These are phyloP conservation scores for Metschnikowia colocasiae DNA, from an alignment of 805 yeast genomes.

Conservation along the genomic window DNA sequence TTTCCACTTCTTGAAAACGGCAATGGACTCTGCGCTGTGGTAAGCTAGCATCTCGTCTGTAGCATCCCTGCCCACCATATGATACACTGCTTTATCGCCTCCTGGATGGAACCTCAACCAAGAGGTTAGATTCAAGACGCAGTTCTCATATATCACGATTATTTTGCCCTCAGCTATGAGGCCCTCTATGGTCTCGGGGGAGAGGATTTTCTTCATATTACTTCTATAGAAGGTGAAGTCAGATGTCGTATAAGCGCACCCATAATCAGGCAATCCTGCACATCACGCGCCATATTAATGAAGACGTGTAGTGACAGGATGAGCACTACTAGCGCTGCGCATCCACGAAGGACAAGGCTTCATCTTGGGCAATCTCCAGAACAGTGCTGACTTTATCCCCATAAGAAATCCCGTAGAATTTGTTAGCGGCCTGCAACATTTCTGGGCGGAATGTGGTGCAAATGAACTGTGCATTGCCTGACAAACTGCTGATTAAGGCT, in stretches of 20 bases:
- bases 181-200: conserved; percentile 43
- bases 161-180: conserved; percentile 65
- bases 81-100: conserved; percentile 79
- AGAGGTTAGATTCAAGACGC: conserved; percentile 59
- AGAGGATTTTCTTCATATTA: conserved; percentile 18
- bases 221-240: neutral
- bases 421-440: conserved; percentile 81
- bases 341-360: conserved; percentile 81
- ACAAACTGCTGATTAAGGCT: conserved; percentile 58
- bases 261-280: conserved; percentile 3
- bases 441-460: conserved; percentile 97
- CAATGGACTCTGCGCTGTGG: conserved; percentile 59
- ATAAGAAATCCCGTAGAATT: conserved; percentile 83
- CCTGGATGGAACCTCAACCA: conserved; percentile 86
- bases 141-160: conserved; percentile 60
- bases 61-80: conserved; percentile 86
- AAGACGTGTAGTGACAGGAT: neutral
- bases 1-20: conserved; percentile 50
- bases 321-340: conserved; percentile 41
- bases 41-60: conserved; percentile 88
- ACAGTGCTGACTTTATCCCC: conserved; percentile 78
- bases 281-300: neutral
- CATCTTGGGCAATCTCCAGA: conserved; percentile 61
- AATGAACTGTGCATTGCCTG: conserved; percentile 78
- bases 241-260: neutral